Percentiles rank a stretch among this genome's conserved stretches.
Evolutionary conservation across 495 filamentous ascomycete species (phyloP).

Genomic region (Amorphotheca resinae): DNA sequence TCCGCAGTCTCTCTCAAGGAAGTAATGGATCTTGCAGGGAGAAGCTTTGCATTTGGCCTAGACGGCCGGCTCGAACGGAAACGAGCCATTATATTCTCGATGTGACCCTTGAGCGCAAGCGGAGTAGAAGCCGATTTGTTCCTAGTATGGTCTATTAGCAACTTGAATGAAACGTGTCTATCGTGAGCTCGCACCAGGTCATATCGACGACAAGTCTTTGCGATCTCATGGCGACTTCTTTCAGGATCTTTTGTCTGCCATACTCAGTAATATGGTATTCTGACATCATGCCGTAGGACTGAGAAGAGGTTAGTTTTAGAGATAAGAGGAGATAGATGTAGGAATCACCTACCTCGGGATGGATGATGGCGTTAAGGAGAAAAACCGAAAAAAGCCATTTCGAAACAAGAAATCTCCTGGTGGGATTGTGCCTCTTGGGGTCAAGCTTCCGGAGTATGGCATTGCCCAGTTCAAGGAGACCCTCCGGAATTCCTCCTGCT

Average conservation of each 20-base stretch:
- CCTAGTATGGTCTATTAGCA: conserved; percentile 25
- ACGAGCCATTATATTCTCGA: conserved; percentile 61
- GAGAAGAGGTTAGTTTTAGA: conserved; percentile 21
- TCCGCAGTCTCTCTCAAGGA: conserved; percentile 57
- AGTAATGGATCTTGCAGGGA: conserved; percentile 55
- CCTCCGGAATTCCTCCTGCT: conserved; percentile 71
- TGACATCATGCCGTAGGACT: conserved; percentile 77
- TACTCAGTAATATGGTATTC: conserved; percentile 87
- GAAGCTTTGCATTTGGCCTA: conserved; percentile 44
- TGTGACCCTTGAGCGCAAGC: conserved; percentile 54
- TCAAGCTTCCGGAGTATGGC: conserved; percentile 71
- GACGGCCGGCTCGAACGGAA: conserved; percentile 43
- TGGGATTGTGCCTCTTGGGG: conserved; percentile 54
- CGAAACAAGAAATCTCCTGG: conserved; percentile 66
- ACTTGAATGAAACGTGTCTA: neutral
- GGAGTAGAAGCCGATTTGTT: conserved; percentile 49
- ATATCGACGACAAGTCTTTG: conserved; percentile 62
- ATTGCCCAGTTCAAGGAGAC: conserved; percentile 68
- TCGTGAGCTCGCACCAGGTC: conserved; percentile 27
- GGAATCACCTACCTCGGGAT: conserved; percentile 60
- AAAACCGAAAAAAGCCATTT: conserved; percentile 90
- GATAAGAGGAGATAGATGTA: neutral
- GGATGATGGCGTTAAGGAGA: conserved; percentile 70
- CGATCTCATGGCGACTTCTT: conserved; percentile 64
- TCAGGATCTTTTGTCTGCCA: conserved; percentile 78